These are phyloP conservation scores for Carex parvula DNA, from an alignment of 176 grass and related monocot species.

Conservation along the genomic window DNA sequence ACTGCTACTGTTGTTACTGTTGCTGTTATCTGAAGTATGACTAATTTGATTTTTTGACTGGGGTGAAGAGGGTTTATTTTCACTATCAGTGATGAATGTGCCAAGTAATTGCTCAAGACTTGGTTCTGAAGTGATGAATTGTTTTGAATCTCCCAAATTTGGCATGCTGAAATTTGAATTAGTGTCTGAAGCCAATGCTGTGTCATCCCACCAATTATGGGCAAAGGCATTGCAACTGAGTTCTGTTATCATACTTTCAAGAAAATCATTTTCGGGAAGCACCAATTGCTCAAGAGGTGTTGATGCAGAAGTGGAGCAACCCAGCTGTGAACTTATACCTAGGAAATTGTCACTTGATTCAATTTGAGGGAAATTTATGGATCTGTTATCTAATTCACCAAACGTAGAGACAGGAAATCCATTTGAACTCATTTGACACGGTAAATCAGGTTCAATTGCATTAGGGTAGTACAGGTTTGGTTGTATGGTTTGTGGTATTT, in stretches of 20 bases:
- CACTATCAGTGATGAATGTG: conserved; percentile 27
- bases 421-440: not conserved
- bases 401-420: conserved; percentile 1
- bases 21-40: conserved; percentile 24
- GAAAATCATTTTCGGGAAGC: conserved; percentile 35
- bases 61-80: conserved; percentile 9
- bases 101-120: conserved; percentile 62
- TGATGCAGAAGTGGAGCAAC: not conserved
- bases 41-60: conserved; percentile 18
- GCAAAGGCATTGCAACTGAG: conserved; percentile 29
- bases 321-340: not conserved
- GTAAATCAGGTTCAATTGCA: not conserved
- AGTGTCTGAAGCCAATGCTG: conserved; percentile 33
- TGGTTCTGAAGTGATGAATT: conserved; percentile 45
- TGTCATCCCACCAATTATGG: conserved; percentile 63
- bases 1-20: conserved; percentile 20
- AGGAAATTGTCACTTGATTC: conserved; percentile 16
- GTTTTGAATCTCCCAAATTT: conserved; percentile 26
- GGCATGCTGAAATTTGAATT: conserved; percentile 38
- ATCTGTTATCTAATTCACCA: conserved; percentile 17
- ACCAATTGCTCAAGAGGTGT: not conserved
- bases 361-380: conserved; percentile 16
- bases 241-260: conserved; percentile 50
- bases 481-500: not conserved
- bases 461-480: not conserved